These are phyloP conservation scores for Aspergillus fischeri DNA, from an alignment of 2,329 filamentous ascomycete genomes.

Conservation along the genomic window DNA sequence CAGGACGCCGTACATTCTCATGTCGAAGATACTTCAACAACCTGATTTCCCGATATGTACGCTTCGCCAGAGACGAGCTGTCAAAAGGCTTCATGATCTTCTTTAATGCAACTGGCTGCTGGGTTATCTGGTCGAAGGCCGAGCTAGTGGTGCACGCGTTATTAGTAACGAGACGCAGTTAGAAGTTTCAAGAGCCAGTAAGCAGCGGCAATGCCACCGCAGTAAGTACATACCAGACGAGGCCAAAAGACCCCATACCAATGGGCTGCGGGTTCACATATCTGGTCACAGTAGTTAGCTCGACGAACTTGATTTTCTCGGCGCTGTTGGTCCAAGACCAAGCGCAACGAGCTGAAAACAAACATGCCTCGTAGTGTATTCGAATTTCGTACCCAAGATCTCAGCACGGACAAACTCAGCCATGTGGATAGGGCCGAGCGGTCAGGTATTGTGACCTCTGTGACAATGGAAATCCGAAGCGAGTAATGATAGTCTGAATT, in stretches of 20 bases:
- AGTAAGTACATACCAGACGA: conserved; percentile 71
- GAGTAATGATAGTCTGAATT: background rate
- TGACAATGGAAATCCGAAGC: background rate
- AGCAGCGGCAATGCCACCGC: background rate
- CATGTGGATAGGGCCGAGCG: conserved; percentile 54
- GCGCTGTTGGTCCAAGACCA: background rate
- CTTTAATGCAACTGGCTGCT: conserved; percentile 95
- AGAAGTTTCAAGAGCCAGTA: background rate
- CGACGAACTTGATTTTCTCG: background rate
- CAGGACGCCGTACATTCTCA: conserved; percentile 70
- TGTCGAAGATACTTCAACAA: conserved; percentile 93
- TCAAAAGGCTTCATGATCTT: conserved; percentile 99
- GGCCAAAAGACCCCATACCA: conserved; percentile 96
- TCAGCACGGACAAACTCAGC: conserved; percentile 98
- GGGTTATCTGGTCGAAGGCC: conserved; percentile 93
- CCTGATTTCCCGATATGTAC: conserved; percentile 96
- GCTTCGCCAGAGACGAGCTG: conserved; percentile 92
- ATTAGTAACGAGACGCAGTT: background rate
- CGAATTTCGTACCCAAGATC: conserved; percentile 98
- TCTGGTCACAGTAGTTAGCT: conserved; percentile 48
- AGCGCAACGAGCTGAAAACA: conserved; percentile 4
- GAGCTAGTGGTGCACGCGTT: conserved; percentile 56
- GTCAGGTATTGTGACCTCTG: background rate
- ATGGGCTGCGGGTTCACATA: conserved; percentile 98
- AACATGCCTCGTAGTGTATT: conserved; percentile 91